phyloP scores from a whole-genome alignment of 441 rosid genomes.

The Manihot esculenta region DNA sequence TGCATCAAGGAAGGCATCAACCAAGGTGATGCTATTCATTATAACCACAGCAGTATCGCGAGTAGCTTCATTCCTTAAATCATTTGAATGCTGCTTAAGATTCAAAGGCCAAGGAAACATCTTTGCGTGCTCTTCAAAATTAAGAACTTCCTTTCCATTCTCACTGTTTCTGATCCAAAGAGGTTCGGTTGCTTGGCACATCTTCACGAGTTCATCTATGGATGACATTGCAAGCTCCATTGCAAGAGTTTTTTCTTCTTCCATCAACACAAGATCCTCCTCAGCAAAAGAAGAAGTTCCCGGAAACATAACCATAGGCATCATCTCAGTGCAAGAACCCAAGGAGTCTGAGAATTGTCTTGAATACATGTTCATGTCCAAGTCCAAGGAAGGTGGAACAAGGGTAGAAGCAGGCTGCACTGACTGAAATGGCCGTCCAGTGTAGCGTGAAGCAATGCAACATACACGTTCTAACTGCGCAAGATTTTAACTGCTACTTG shows the following conservation, averaged over 20 bases:
- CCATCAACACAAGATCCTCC: constrained; percentile 44
- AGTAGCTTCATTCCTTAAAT: constrained; percentile 63
- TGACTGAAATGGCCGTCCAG: constrained; percentile 49
- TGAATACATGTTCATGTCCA: constrained; percentile 71
- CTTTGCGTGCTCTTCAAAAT: constrained; percentile 57
- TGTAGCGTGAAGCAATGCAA: constrained; percentile 52
- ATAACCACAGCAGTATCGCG: constrained; percentile 68
- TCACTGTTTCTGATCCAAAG: constrained; percentile 58
- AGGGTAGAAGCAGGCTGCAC: constrained; percentile 42
- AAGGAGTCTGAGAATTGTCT: constrained; percentile 50
- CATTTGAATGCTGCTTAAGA: constrained; percentile 36
- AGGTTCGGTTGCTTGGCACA: constrained; percentile 58
- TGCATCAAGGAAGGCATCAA: constrained; percentile 77
- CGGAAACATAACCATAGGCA: constrained; percentile 45
- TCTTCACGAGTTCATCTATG: constrained; percentile 58
- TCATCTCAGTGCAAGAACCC: constrained; percentile 41
- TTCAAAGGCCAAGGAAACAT: constrained; percentile 66
- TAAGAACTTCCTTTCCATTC: constrained; percentile 44
- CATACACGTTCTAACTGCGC: constrained; percentile 74
- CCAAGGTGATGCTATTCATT: constrained; percentile 82
- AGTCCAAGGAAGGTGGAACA: constrained; percentile 54
- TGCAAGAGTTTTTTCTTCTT: constrained; percentile 67
- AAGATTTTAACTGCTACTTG: not conserved
- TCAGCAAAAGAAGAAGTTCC: constrained; percentile 41
- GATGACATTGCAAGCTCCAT: constrained; percentile 76